These are phyloP conservation scores for Aspergillus sp. DNA, from an alignment of 2,329 filamentous ascomycete genomes.

Conservation along the genomic window DNA sequence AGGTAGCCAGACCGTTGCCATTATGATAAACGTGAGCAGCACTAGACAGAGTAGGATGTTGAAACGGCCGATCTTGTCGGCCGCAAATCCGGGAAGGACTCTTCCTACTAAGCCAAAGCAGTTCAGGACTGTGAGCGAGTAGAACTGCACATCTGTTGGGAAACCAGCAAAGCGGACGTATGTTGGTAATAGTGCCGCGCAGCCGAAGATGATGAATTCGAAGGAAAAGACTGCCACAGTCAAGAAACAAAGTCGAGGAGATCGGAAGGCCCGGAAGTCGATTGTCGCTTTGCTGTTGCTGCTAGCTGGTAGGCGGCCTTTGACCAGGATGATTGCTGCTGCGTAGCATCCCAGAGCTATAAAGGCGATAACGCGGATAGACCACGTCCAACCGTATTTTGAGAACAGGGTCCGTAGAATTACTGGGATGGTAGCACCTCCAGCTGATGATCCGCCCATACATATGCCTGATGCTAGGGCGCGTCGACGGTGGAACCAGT, in stretches of 20 bases:
- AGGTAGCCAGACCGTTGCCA: constrained; percentile 48
- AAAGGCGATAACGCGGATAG: constrained; percentile 41
- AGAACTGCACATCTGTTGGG: constrained; percentile 44
- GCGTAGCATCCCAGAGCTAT: constrained; percentile 38
- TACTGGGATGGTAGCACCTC: constrained; percentile 41
- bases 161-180: constrained; percentile 45
- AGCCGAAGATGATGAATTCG: constrained; percentile 53
- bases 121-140: constrained; percentile 49
- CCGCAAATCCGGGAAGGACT: constrained; percentile 46
- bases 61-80: constrained; percentile 49
- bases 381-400: constrained; percentile 38
- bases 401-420: constrained; percentile 34
- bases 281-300: constrained; percentile 33
- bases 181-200: constrained; percentile 50
- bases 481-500: constrained; percentile 44
- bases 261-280: constrained; percentile 46
- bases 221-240: constrained; percentile 48
- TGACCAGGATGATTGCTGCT: constrained; percentile 35
- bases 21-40: constrained; percentile 41
- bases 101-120: constrained; percentile 47
- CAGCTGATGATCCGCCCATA: constrained; percentile 42
- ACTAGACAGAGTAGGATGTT: constrained; percentile 47
- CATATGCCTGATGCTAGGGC: constrained; percentile 43
- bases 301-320: constrained; percentile 35
- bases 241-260: constrained; percentile 46